Conservation (phyloP, 805 yeast genomes). For the Priceomyces medius region DNA sequence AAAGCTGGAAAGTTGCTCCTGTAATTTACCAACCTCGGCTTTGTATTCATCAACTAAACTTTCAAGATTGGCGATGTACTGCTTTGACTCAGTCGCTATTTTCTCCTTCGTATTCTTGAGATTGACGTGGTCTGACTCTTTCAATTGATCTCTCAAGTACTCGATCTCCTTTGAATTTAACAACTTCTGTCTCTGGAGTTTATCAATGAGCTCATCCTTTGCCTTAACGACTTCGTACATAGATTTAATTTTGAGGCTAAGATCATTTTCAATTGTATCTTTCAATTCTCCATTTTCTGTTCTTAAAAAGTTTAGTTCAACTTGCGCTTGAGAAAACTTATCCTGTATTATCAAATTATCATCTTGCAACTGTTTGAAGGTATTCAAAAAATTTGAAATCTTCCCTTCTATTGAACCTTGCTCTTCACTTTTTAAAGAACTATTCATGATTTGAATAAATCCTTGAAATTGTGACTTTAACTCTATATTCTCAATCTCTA, state of each 20-base stretch:
- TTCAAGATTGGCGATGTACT: slow-evolving; percentile 42
- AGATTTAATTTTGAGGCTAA: slow-evolving; percentile 10
- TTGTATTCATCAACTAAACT: slow-evolving; percentile 57
- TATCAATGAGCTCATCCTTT: slow-evolving; percentile 22
- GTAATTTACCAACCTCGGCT: slow-evolving; percentile 45
- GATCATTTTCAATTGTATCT: slow-evolving; percentile 12
- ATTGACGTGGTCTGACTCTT: slow-evolving; percentile 41
- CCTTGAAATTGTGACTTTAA: slow-evolving; percentile 48
- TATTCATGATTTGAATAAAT: slow-evolving; percentile 43
- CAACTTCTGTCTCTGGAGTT: slow-evolving; percentile 50
- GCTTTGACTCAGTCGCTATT: slow-evolving; percentile 26
- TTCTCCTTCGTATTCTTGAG: slow-evolving; percentile 22
- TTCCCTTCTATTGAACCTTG: slow-evolving; percentile 15
- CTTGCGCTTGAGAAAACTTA: slow-evolving; percentile 25
- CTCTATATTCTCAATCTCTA: slow-evolving; percentile 50
- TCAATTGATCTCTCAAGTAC: slow-evolving; percentile 55
- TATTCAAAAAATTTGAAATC: slow-evolving; percentile 38
- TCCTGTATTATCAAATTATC: slow-evolving; percentile 36
- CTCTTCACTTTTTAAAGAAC: slow-evolving; percentile 21
- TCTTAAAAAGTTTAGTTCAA: slow-evolving; percentile 18
- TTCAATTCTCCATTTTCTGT: slow-evolving; percentile 12
- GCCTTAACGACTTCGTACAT: slow-evolving; percentile 12
- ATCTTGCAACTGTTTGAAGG: slow-evolving; percentile 34
- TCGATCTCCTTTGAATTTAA: slow-evolving; percentile 60
- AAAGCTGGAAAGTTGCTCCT: slow-evolving; percentile 28